Evolutionary conservation across 1,284 basidiomycete species (phyloP).

Genomic region (Sanguinoderma infundibulare): DNA sequence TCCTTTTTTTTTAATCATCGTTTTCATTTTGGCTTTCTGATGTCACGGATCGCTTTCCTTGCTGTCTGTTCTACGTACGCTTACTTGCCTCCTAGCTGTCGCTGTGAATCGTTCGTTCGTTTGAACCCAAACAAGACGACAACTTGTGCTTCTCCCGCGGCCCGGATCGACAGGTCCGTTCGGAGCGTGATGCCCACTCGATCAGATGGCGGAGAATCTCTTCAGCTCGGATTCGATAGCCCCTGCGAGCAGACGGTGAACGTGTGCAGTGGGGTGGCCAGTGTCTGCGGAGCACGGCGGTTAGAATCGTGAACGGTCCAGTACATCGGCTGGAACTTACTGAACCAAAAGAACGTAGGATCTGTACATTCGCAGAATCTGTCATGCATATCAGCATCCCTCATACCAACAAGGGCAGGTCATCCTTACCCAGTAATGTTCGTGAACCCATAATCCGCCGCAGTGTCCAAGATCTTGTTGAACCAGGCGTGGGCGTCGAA

Average conservation of each 20-base stretch:
- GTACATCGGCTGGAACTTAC: slow-evolving; percentile 39
- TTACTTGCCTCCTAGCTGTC: not conserved
- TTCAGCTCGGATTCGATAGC: slow-evolving; percentile 45
- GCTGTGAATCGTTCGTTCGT: not conserved
- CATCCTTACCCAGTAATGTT: slow-evolving; percentile 46
- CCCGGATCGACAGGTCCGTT: not conserved
- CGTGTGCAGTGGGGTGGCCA: slow-evolving; percentile 54
- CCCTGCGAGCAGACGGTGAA: slow-evolving; percentile 49
- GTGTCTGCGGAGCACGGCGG: slow-evolving; percentile 36
- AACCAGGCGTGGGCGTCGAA: slow-evolving; percentile 59
- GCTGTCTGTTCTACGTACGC: not conserved
- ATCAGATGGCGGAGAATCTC: not conserved
- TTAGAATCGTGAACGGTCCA: not conserved
- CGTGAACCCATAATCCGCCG: slow-evolving; percentile 47
- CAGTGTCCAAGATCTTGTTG: slow-evolving; percentile 48
- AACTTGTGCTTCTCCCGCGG: no score
- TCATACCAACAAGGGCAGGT: not conserved
- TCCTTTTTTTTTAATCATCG: not conserved
- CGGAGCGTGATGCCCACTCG: not conserved
- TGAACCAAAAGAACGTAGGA: slow-evolving; percentile 57
- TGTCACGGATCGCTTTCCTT: not conserved
- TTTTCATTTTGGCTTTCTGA: not conserved
- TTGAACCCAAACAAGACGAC: no score
- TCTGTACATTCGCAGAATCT: slow-evolving; percentile 54
- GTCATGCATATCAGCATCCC: not conserved